Percentiles rank a stretch among this genome's conserved stretches.
These are phyloP conservation scores for Lentinula lateritia DNA, from an alignment of 768 basidiomycete genomes.

Conservation along the genomic window DNA sequence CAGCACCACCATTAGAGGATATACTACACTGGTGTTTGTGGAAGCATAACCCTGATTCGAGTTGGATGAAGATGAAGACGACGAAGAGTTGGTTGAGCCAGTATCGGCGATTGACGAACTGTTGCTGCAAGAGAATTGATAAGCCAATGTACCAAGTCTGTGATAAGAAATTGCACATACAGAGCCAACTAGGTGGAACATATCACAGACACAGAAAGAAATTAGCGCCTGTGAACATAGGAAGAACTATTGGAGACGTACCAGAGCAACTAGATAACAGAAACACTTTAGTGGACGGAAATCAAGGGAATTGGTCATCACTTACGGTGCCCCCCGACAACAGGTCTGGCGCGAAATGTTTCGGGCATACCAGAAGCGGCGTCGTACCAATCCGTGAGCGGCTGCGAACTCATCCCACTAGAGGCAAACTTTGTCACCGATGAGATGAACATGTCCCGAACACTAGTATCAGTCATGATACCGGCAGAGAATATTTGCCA, in stretches of 20 bases:
- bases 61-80: not conserved
- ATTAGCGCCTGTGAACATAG: not conserved
- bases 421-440: constrained; percentile 25
- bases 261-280: not conserved
- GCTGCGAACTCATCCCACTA: constrained; percentile 22
- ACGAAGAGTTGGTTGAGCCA: not conserved
- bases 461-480: constrained; percentile 22
- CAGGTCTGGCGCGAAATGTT: constrained; percentile 36
- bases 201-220: not conserved
- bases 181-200: not conserved
- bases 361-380: constrained; percentile 25
- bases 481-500: constrained; percentile 38
- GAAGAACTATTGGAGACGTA: not conserved
- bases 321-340: constrained; percentile 30
- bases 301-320: too few relatives aligned
- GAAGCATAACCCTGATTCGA: not conserved
- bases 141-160: not conserved
- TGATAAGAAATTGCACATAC: not conserved
- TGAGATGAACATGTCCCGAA: constrained; percentile 31
- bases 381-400: constrained; percentile 36
- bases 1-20: not conserved
- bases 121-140: not conserved
- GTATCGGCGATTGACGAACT: not conserved
- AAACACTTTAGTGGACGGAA: not conserved
- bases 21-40: not conserved